Conservation (phyloP, 208 protist genomes). For the Trypanosoma conorhini region DNA sequence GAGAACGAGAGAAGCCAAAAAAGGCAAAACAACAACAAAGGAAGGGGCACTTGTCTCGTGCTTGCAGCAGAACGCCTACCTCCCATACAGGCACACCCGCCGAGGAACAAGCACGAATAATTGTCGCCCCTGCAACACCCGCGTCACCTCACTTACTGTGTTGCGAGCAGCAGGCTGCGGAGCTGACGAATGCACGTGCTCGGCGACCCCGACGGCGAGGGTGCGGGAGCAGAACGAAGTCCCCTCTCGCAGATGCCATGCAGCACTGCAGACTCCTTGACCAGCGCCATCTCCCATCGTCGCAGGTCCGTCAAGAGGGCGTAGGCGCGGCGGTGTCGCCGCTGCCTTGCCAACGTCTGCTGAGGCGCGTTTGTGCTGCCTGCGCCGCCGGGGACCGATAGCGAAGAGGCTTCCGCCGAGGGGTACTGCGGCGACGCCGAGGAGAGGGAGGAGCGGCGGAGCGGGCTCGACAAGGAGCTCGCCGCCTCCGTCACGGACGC, state of each 20-base stretch:
- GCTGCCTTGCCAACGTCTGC: constrained; percentile 14
- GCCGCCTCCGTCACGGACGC: constrained; percentile 12
- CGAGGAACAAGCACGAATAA: neutral
- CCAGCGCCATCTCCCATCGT: constrained; percentile 43
- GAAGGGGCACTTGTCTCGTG: neutral
- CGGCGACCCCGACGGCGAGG: neutral
- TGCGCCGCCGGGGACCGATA: neutral
- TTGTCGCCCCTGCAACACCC: neutral
- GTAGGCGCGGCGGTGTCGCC: constrained; percentile 28
- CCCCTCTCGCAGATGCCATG: constrained; percentile 5
- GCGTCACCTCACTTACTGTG: neutral
- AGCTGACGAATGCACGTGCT: constrained; percentile 3
- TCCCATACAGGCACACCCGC: neutral
- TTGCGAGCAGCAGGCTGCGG: neutral
- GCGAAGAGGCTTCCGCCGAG: neutral
- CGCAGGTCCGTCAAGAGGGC: constrained; percentile 55
- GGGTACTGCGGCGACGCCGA: neutral
- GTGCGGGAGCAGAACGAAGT: neutral
- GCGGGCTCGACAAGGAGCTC: neutral
- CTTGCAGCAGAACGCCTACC: neutral
- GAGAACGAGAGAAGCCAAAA: neutral
- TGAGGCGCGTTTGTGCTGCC: neutral
- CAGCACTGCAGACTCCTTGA: constrained; percentile 13
- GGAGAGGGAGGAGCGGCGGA: constrained; percentile 7
- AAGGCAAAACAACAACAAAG: neutral